Conservation (phyloP, 192 early-diverging fungal species). For the Linnemannia zychae region DNA sequence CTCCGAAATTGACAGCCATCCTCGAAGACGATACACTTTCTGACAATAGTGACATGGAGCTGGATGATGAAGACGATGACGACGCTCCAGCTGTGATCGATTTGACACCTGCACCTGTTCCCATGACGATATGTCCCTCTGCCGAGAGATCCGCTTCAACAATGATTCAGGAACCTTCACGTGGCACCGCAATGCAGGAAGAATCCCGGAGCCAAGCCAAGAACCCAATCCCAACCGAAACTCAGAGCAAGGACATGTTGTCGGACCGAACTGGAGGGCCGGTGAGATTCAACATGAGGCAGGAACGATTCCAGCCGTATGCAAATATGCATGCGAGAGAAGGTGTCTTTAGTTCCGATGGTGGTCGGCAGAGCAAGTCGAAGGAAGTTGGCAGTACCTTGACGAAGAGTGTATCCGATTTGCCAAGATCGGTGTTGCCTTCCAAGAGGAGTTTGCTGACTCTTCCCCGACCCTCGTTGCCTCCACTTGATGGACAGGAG, state of each 20-base stretch:
- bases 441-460: constrained; percentile 1
- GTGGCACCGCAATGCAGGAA: not conserved
- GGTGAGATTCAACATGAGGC: constrained; percentile 3
- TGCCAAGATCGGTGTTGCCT: constrained; percentile 2
- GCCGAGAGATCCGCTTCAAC: not conserved
- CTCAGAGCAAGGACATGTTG: constrained; percentile 1
- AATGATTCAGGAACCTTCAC: not conserved
- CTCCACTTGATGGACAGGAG: not conserved
- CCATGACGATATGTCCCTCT: not conserved
- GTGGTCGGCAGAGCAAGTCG: not conserved
- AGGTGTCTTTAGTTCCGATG: not conserved
- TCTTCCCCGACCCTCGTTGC: constrained; percentile 17
- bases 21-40: not conserved
- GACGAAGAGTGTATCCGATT: not conserved
- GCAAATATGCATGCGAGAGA: not conserved
- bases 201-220: not conserved
- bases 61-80: constrained; percentile 8
- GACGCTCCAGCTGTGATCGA: not conserved
- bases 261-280: constrained; percentile 2
- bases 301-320: constrained; percentile 21
- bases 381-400: not conserved
- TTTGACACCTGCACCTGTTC: not conserved
- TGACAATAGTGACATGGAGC: not conserved
- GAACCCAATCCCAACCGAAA: not conserved
- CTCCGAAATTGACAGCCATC: not conserved